Percentiles rank a stretch among this genome's conserved stretches.
phyloP scores from a whole-genome alignment of 768 basidiomycete species.

The Macrolepiota dolichaula region DNA sequence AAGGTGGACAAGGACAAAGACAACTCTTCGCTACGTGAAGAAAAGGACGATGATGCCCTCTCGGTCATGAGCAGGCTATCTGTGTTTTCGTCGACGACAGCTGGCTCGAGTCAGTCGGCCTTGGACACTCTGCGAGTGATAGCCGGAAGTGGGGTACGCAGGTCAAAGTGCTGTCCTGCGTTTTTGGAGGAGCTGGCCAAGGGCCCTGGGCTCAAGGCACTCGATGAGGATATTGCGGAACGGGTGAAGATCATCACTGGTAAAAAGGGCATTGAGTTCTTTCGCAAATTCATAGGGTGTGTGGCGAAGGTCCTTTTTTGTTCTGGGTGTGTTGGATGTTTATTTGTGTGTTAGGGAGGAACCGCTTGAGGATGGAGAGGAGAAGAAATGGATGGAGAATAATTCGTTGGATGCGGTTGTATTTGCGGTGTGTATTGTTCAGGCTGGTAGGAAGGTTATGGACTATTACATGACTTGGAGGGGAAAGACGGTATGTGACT shows the following conservation, averaged over 20 bases:
- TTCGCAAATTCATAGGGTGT: conserved; percentile 38
- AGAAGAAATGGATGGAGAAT: conserved; percentile 7
- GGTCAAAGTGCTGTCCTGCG: conserved; percentile 41
- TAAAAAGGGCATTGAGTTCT: conserved; percentile 36
- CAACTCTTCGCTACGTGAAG: neutral
- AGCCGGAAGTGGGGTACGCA: conserved; percentile 35
- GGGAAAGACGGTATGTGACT: conserved; percentile 33
- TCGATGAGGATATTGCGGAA: conserved; percentile 28
- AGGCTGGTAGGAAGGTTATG: conserved; percentile 36
- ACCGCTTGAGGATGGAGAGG: neutral
- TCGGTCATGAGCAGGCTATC: conserved; percentile 1
- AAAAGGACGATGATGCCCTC: neutral
- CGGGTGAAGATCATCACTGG: conserved; percentile 40
- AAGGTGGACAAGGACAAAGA: neutral
- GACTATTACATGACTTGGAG: conserved; percentile 53
- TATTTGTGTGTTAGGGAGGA: conserved; percentile 1
- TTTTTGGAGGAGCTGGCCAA: conserved; percentile 39
- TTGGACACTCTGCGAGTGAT: conserved; percentile 28
- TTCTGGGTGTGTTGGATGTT: neutral
- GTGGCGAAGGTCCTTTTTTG: conserved; percentile 15
- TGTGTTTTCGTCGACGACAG: conserved; percentile 3
- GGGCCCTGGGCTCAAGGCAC: conserved; percentile 24
- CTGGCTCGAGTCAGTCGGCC: conserved; percentile 6
- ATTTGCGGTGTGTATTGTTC: conserved; percentile 40
- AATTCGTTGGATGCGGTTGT: conserved; percentile 32